Evolutionary conservation across 2,329 filamentous ascomycete species (phyloP), one percentile per base, ranked within the genome.

Genomic region (Mariannaea elegans): DNA sequence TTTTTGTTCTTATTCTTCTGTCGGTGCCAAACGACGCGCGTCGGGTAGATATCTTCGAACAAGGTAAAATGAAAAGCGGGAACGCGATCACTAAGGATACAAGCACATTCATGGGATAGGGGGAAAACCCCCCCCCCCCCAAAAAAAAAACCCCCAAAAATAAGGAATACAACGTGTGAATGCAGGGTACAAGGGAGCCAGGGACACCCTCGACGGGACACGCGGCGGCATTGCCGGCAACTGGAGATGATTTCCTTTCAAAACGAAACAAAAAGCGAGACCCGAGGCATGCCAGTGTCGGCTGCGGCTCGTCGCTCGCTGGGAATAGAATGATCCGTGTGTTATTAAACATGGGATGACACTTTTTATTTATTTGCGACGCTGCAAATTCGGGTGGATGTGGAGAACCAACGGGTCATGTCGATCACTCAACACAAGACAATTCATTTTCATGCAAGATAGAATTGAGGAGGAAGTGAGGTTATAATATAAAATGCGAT

Each of bases 21-120:
- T 41, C 24, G 42, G 47, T 41, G 27, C 34, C 36, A 51, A 34
- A 34, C 55, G 48, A 58, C 55, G 48, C 48, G 55, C 55, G 55
- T 58, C 48, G 48, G 55, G 24, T 16, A 24, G 19, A 19, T 13
- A 36, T 53, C 27, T 36, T 48, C 42, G 55, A 47, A n/a, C n/a
- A n/a, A n/a, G n/a, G n/a, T n/a, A n/a, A 42, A 36, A 39, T 36
- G 42, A 53, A 53, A 49, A 49, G 56, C 44, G n/a, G n/a, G n/a
- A n/a, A n/a, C n/a, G n/a, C n/a, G n/a, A n/a, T n/a, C n/a, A n/a
- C n/a, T n/a, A n/a, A n/a, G n/a, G n/a, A n/a, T n/a, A n/a, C n/a
- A n/a, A n/a, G n/a, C n/a, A n/a, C n/a, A n/a, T n/a, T n/a, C n/a
- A n/a, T n/a, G n/a, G n/a, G n/a, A n/a, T n/a, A n/a, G n/a, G n/a